These are phyloP conservation scores for Nitzschia sp. DNA, from an alignment of 108 stramenopile genomes.

Conservation along the genomic window DNA sequence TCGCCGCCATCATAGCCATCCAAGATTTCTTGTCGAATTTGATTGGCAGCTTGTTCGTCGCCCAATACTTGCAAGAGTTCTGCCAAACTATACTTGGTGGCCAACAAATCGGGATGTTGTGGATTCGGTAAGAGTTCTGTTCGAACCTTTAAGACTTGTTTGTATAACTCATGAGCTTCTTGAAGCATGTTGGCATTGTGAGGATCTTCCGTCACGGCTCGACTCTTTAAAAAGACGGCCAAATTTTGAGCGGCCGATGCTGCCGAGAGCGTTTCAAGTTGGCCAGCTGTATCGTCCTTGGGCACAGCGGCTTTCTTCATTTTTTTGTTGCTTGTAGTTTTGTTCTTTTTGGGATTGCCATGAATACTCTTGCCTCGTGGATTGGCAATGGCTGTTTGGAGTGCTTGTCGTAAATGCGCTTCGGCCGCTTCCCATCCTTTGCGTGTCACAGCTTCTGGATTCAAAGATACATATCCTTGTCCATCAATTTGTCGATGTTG, in stretches of 20 bases:
- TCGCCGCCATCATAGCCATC: constrained; percentile 54
- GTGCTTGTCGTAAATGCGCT: constrained; percentile 72
- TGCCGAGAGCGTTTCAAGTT: constrained; percentile 64
- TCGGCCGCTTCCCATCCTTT: constrained; percentile 81
- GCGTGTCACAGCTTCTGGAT: constrained; percentile 43
- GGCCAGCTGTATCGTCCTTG: background rate
- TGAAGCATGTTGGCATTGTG: constrained; percentile 33
- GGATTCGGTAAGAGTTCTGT: constrained; percentile 44
- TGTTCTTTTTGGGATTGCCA: constrained; percentile 34
- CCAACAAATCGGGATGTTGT: constrained; percentile 78
- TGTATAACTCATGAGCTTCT: constrained; percentile 76
- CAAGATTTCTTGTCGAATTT: constrained; percentile 76
- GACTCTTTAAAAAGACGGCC: constrained; percentile 80
- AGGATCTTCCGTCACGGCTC: constrained; percentile 51
- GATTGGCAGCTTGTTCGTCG: constrained; percentile 69
- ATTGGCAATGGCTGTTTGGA: constrained; percentile 65
- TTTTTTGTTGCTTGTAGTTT: constrained; percentile 27
- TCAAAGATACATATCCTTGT: constrained; percentile 41
- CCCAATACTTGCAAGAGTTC: constrained; percentile 65
- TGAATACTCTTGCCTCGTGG: constrained; percentile 64
- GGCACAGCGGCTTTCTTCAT: constrained; percentile 20
- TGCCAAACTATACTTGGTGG: constrained; percentile 81
- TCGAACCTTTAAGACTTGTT: constrained; percentile 64
- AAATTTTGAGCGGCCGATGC: constrained; percentile 88
- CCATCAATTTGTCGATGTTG: constrained; percentile 46